Base-by-base conservation (phyloP, 1,284 basidiomycete species). In the Thelephora terrestris region DNA sequence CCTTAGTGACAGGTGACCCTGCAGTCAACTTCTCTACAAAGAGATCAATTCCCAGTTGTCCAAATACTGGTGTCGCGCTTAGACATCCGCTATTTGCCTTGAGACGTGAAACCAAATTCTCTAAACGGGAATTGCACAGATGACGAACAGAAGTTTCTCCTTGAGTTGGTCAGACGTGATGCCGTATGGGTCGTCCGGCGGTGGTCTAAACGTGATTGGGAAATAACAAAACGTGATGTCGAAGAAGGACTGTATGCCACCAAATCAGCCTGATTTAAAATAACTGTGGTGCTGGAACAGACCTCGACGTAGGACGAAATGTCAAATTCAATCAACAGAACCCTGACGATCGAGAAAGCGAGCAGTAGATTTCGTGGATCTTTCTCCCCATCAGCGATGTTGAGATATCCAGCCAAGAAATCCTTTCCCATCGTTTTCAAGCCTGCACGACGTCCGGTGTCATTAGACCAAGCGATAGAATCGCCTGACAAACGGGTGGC, bases 151-250 rank as follows among this genome's bases (percentile, higher is more conserved):
- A 16, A 99, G 73, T 1, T 85, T 74, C 35, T 68, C 57, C 58
- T 87, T 88, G 32, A 99, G 75, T 60, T 98, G 89, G 39, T 95
- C 90, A 0, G 89, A 75, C 1, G 84, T 89, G 53, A 99, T 96
- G 6, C 89, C 88, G 63, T 95, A 95, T 3, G 93, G 91, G 60
- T 98, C 94, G 57, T 94, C 87, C 1, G 92, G 88, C 5, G 94
- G 92, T 10, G 94, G 92, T 47, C 88, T 80, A 71, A 97, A 99
- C 1, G 92, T 92, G 56, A 99, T 99, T 1, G 96, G 96, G 67
- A 98, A 99, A 67, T 99, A 99, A 66, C 96, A 99, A 65, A 94
- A 99, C 0, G 86, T 89, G 59, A 98, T 83, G 61, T 99, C 91
- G 68, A 96, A 99, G 51, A 99, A 71, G 50, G 85, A 79, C 91